Conservation (phyloP, 2,329 filamentous ascomycete species). For the Pseudopithomyces maydicus region DNA sequence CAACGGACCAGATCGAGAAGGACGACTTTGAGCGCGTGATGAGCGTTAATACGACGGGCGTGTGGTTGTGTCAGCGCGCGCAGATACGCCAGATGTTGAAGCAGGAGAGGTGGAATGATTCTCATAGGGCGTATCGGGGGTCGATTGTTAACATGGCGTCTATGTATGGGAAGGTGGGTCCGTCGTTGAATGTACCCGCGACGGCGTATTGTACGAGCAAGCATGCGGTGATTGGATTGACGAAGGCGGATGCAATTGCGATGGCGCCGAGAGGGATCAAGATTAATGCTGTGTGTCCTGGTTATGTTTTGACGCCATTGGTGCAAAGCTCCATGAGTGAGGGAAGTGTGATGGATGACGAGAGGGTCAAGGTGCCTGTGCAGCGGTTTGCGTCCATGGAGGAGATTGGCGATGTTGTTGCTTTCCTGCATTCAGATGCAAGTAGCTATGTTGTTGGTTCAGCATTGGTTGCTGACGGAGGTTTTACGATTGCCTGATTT, state of each 20-base stretch:
- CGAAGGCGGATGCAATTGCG: constrained; percentile 58
- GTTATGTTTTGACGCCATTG: constrained; percentile 53
- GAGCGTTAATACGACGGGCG: constrained; percentile 60
- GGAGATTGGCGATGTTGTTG: constrained; percentile 73
- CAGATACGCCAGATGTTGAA: constrained; percentile 58
- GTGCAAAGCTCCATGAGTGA: constrained; percentile 27
- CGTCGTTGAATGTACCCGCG: constrained; percentile 40
- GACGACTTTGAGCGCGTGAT: constrained; percentile 58
- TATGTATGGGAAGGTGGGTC: constrained; percentile 56
- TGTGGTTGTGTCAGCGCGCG: constrained; percentile 63
- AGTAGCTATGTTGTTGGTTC: constrained; percentile 73
- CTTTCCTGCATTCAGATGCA: constrained; percentile 74
- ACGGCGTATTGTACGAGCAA: constrained; percentile 59
- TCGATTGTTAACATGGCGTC: constrained; percentile 61
- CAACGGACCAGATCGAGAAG: constrained; percentile 54
- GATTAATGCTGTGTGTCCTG: constrained; percentile 66
- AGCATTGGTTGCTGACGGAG: constrained; percentile 69
- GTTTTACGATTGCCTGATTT: constrained; percentile 30
- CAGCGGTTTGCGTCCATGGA: constrained; percentile 59
- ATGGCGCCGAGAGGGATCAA: constrained; percentile 60
- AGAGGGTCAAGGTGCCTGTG: constrained; percentile 50
- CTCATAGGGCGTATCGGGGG: constrained; percentile 50
- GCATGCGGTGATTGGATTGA: constrained; percentile 61
- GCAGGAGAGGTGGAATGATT: constrained; percentile 48
- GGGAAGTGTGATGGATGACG: constrained; percentile 40